Evolutionary conservation across 2,329 filamentous ascomycete species (phyloP).

Genomic region (Alternaria alternata): DNA sequence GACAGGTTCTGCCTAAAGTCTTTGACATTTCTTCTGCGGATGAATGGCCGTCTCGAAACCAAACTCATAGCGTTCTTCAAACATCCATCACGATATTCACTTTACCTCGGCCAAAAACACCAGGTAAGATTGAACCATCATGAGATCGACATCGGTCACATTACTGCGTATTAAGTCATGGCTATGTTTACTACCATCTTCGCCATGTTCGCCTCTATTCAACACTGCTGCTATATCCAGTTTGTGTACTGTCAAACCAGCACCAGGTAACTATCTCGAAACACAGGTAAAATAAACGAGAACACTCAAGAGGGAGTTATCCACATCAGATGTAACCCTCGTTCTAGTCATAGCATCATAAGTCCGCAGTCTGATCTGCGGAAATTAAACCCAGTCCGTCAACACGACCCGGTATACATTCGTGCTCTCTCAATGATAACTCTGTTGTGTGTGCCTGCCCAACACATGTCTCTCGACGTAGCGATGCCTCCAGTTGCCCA

Average conservation of each 20-base stretch:
- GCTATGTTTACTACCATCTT: too few species aligned
- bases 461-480: slow-evolving; percentile 26
- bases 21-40: background rate
- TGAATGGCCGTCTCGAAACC: background rate
- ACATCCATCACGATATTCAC: too few species aligned
- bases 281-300: background rate
- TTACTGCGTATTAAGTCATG: too few species aligned
- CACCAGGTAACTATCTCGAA: background rate
- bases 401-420: background rate
- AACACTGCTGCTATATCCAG: background rate
- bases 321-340: background rate
- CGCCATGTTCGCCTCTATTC: too few species aligned
- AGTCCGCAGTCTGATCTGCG: background rate
- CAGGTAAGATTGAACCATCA: too few species aligned
- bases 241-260: background rate
- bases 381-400: background rate
- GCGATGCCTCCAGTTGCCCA: slow-evolving; percentile 24
- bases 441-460: background rate
- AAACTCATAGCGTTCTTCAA: too few species aligned
- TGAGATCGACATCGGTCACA: too few species aligned
- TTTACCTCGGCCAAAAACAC: too few species aligned
- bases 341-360: background rate
- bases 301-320: background rate
- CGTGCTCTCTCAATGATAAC: slow-evolving; percentile 7
- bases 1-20: background rate